Conservation (phyloP, 75 land plant species). For the Pinus albicaulis region DNA sequence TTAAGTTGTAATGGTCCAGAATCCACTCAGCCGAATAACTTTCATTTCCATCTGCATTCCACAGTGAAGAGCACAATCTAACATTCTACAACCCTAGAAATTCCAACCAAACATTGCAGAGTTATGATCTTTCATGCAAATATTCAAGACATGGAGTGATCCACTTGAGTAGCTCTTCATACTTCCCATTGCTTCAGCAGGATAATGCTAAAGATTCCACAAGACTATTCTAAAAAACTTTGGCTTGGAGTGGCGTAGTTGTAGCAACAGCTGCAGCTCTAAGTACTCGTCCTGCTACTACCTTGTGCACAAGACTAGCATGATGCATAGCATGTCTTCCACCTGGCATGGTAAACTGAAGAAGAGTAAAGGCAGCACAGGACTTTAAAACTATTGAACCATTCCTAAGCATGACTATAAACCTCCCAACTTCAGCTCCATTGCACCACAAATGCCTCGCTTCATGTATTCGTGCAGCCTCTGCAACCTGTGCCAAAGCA, state of each 20-base stretch:
- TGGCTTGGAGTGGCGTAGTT: conserved; percentile 83
- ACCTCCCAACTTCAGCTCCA: conserved; percentile 95
- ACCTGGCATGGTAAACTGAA: conserved; percentile 97
- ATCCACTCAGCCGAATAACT: too few relatives aligned
- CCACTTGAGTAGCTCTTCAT: too few relatives aligned
- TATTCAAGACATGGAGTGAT: not conserved
- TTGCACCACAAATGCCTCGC: conserved; percentile 99
- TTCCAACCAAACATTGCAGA: conserved; percentile 2
- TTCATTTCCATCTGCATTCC: too few relatives aligned
- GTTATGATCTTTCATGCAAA: not conserved
- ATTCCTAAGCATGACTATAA: conserved; percentile 85
- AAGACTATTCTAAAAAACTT: conserved; percentile 87
- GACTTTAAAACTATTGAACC: conserved; percentile 70
- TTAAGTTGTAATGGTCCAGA: too few relatives aligned
- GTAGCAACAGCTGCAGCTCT: conserved; percentile 84
- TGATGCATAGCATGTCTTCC: conserved; percentile 97
- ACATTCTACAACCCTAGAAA: not conserved
- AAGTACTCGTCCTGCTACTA: conserved; percentile 76
- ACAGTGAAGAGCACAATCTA: not conserved
- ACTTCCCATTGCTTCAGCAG: conserved; percentile 23
- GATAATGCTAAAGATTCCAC: conserved; percentile 83
- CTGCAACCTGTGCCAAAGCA: conserved; percentile 72
- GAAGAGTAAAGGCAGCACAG: conserved; percentile 99
- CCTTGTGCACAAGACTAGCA: conserved; percentile 74
- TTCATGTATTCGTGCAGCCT: conserved; percentile 86